Base-by-base conservation (phyloP, 345 rosid genomes). In the Kandelia obovata region DNA sequence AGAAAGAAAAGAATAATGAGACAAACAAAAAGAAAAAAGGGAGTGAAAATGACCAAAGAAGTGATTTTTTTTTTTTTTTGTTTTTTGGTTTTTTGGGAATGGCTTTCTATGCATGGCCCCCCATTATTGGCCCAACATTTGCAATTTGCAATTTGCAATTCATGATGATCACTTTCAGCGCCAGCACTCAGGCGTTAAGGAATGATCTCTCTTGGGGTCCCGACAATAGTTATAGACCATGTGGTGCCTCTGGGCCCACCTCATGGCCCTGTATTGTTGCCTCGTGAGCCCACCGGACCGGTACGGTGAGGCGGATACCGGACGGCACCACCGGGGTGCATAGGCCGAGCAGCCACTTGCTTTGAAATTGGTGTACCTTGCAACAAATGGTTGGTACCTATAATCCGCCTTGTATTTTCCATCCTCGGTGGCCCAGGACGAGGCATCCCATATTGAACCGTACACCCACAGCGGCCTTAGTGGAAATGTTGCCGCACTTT, bases 361-460 rank as follows among this genome's bases (percentile, higher is more conserved):
- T 69, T 85, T 86, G 76, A 95, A 95, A 72, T 84, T 85, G 68
- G 87, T 87, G 74, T 86, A 95, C 65, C 64, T 71, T 1, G 92
- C 97, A 43, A 88, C 80, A 65, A 95, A 95, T 0, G 99, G 99
- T 51, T 95, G 99, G 79, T 90, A 95, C 21, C 69, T 82, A 16
- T 92, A 92, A 61, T 95, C 89, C 0, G 94, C 98, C 82, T 87
- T 95, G 90, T 95, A 95, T 79, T 87, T 95, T 16, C 99, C 97
- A 67, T 95, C 86, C 23, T 95, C 99, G 0, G 99, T 95, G 7
- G 99, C 99, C 99, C 99, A 95, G 0, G 96, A 84, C 5, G 99
- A 92, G 4, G 99, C 99, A 46, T 95, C 99, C 99, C 99, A 95
- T 62, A 95, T 95, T 58, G 99, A 95, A 67, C 98, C 96, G 70